Conservation (phyloP, 768 basidiomycete species). For the Rhizopogon vesiculosus region DNA sequence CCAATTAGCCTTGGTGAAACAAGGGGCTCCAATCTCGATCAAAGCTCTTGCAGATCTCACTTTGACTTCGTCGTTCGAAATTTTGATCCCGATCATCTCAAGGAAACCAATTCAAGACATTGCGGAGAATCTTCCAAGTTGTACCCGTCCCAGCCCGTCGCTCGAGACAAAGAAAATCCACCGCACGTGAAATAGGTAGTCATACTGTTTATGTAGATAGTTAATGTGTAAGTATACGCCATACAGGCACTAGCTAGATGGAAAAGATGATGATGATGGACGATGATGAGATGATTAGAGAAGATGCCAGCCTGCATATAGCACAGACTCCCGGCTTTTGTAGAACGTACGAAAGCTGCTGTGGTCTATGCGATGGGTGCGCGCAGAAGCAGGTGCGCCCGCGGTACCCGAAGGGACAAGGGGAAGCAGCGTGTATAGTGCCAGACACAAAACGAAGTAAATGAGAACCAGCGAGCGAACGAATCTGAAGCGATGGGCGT, state of each 20-base stretch:
- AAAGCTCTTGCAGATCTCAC: too few species aligned
- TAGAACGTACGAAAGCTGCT: background rate
- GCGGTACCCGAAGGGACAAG: background rate
- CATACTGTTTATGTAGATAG: slow-evolving; percentile 3
- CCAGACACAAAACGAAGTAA: slow-evolving; percentile 1
- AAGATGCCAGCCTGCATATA: slow-evolving; percentile 6
- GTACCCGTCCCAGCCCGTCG: too few species aligned
- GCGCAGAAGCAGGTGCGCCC: background rate
- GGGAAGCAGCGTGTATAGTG: background rate
- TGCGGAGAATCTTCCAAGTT: too few species aligned
- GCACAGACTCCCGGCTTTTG: slow-evolving; percentile 8
- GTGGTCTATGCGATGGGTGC: background rate
- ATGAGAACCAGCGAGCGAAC: background rate
- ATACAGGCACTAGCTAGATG: slow-evolving; percentile 1
- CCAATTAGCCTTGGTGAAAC: too few species aligned
- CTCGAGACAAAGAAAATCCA: background rate
- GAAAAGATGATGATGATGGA: background rate
- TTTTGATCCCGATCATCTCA: too few species aligned
- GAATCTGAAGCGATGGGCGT: slow-evolving; percentile 1
- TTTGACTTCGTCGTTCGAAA: too few species aligned
- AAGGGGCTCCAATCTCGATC: too few species aligned
- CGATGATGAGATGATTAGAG: background rate
- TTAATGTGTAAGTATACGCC: slow-evolving; percentile 7
- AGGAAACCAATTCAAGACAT: too few species aligned
- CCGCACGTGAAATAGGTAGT: background rate